These are phyloP conservation scores for Fagopyrum tataricum DNA, from an alignment of 148 eudicot genomes.

Conservation along the genomic window DNA sequence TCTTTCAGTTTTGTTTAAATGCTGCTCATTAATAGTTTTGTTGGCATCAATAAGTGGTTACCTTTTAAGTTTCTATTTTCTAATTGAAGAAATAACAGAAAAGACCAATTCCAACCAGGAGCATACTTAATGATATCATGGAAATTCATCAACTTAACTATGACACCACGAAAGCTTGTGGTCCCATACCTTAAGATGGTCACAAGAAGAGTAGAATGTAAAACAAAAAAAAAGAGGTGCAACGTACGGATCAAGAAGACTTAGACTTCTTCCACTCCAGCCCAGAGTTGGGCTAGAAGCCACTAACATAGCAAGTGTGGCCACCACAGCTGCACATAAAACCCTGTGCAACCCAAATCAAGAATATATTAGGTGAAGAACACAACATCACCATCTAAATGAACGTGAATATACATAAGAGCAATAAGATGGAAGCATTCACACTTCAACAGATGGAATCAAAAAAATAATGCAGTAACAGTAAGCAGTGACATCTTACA, in stretches of 20 bases:
- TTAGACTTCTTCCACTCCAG: conserved; percentile 98
- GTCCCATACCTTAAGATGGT: not conserved
- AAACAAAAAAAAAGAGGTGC: not conserved
- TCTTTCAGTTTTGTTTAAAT: not conserved
- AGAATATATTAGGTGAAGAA: not conserved
- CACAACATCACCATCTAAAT: not conserved
- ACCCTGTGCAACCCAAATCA: conserved; percentile 43
- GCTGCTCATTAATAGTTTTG: not conserved
- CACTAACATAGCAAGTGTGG: conserved; percentile 73
- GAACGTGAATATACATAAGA: not conserved
- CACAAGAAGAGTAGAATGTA: not conserved
- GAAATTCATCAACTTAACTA: not conserved
- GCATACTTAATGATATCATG: not conserved
- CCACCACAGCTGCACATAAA: conserved; percentile 65
- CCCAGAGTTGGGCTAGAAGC: conserved; percentile 98
- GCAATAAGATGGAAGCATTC: not conserved
- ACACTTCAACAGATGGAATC: not conserved
- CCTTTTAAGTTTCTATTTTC: not conserved
- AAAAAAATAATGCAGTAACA: not conserved
- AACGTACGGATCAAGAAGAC: conserved; percentile 96
- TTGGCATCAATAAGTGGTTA: not conserved
- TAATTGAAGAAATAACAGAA: not conserved
- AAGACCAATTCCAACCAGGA: not conserved
- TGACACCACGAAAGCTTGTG: not conserved
- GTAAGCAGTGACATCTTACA: conserved; percentile 46